Evolutionary conservation across 768 basidiomycete species (phyloP), one percentile per base, ranked within the genome.

Genomic region (Mrakia gelida): DNA sequence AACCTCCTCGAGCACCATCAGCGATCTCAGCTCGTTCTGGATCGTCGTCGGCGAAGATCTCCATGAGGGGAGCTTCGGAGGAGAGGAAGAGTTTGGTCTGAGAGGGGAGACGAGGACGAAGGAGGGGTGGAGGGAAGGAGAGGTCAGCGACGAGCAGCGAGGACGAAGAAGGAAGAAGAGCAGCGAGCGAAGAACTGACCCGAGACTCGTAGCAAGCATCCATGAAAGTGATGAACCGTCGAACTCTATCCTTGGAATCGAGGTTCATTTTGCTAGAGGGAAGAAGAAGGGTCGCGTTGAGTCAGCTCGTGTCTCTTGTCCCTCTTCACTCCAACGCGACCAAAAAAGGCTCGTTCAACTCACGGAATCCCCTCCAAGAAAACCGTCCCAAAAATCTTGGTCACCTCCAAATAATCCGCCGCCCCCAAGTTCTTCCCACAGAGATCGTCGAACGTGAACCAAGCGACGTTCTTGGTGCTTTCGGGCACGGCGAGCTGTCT

Each of bases 171-270:
- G 70, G 43, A 38, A 9, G 65, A 11, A 73, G 28, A 32, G 61
- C 62, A 65, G 52, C 23, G 16, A 34, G 38, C 26, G 21, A 45
- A 71, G 71, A 43, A 56, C 70, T 5, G 9, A 78, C 72, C 49
- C 80, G 71, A 16, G 75, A 70, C 74, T 83, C 81, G 71, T 73
- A 87, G 88, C 79, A 74, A 89, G 92, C 92, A 86, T 99, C 97
- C 81, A 99, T 91, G 83, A 98, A 98, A 0, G 95, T 95, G 82
- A 99, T 99, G 83, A 99, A 98, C 80, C 97, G 87, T 81, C 97
- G 88, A 28, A 95, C 95, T 92, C 93, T 88, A 83, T 99, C 97
- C 85, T 97, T 95, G 83, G 90, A 88, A 75, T 89, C 88, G 80
- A 98, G 83, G 0, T 90, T 92, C 91, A 99, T 91, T 86, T 92